Conservation (phyloP, 192 early-diverging fungal species). For the Rhizophagus sp. region DNA sequence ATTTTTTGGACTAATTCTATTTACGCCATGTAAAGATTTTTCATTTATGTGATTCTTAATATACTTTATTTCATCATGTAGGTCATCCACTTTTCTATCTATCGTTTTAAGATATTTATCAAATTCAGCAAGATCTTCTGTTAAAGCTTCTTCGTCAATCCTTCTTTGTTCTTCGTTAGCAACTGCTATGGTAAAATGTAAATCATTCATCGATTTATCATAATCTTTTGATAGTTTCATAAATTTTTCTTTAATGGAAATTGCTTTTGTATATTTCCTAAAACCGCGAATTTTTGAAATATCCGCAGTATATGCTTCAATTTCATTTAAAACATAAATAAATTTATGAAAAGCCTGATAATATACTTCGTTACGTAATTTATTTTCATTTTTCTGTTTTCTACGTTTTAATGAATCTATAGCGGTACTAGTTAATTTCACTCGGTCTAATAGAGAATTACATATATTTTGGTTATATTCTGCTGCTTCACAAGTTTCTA, state of each 20-base stretch:
- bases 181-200: constrained; percentile 8
- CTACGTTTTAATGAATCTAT: neutral
- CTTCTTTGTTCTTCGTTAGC: neutral
- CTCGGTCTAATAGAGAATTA: neutral
- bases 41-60: too few species aligned
- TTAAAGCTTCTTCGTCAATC: neutral
- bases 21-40: too few species aligned
- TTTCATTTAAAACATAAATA: constrained; percentile 17
- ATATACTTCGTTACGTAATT: neutral
- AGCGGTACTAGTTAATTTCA: neutral
- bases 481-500: constrained; percentile 8
- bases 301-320: constrained; percentile 8
- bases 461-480: constrained; percentile 31
- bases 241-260: neutral
- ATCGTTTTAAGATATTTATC: neutral
- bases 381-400: neutral
- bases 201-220: neutral
- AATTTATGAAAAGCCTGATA: neutral
- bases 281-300: constrained; percentile 9
- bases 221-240: neutral
- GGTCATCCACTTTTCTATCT: too few species aligned
- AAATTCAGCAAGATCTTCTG: neutral
- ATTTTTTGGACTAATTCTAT: too few species aligned
- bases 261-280: neutral
- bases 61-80: too few species aligned